Base-by-base conservation (phyloP, 2,329 filamentous ascomycete species). In the Calonectria hawksworthii region DNA sequence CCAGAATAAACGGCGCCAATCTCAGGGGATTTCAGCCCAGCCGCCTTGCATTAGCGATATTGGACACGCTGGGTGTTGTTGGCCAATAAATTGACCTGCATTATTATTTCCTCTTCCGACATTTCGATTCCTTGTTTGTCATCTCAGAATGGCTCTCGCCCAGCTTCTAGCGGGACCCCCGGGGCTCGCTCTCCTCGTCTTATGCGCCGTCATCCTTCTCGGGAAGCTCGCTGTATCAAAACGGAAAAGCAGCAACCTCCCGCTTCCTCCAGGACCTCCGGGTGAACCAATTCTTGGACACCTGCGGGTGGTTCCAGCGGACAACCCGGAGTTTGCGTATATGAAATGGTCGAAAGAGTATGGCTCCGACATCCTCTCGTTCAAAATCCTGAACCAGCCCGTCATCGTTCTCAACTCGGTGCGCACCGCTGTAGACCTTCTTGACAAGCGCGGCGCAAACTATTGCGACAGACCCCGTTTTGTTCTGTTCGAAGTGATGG, bases 391-490 rank as follows among this genome's bases (percentile, higher is more conserved):
- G 9, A 83, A 83, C 23, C 82, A 85, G 38, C 71, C 80, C 7
- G 80, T 88, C 70, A 82, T 89, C 38, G 84, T 88, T 2, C 81
- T 89, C 36, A 88, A 89, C 80, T 87, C 85, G 56, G 82, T 84
- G 8, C 80, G 85, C 59, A 83, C 85, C 4, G 87, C 87, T 28
- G 76, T 81, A 7, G 87, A 88, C n/a, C 80, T 89, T 6, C 82
- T 89, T 7, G 87, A 88, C 70, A 87, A 85, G 69, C 80, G 85
- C 23, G 87, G 87, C 1, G 83, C 82, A 73, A 89, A 87, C 73
- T 89, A 87, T 75, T 82, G 82, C 38, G 86, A 88, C 75, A 77
- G 88, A 2, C 88, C 88, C 11, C 83, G 85, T n/a, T 89, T 89
- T 75, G 84, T 85, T 2, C 77, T 86, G 3, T 86, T 86, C 63